Conservation (phyloP, 805 yeast species). For the Komagataella pastoris region DNA sequence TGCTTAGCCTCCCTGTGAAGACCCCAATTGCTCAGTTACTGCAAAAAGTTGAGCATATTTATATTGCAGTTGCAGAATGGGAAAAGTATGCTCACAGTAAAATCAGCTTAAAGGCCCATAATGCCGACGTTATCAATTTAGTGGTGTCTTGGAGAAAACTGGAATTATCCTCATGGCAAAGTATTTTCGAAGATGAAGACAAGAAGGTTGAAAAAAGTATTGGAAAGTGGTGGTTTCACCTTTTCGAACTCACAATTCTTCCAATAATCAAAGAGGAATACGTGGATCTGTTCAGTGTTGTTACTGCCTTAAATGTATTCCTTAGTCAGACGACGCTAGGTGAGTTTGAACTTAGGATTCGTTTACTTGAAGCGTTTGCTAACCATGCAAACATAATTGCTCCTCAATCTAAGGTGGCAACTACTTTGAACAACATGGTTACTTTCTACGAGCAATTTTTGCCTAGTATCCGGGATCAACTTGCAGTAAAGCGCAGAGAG, state of each 20-base stretch:
- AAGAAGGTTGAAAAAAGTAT: conserved; percentile 27
- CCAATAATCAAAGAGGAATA: conserved; percentile 27
- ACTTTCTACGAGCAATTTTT: conserved; percentile 57
- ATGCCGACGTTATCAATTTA: conserved; percentile 46
- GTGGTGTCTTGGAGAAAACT: conserved; percentile 86
- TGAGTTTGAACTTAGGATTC: conserved; percentile 48
- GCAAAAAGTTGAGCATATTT: conserved; percentile 77
- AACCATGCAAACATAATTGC: conserved; percentile 25
- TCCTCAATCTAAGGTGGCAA: conserved; percentile 3
- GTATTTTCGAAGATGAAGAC: conserved; percentile 58
- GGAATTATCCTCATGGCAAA: conserved; percentile 79
- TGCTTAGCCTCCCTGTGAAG: conserved; percentile 42
- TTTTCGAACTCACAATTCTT: conserved; percentile 68
- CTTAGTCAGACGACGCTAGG: conserved; percentile 69
- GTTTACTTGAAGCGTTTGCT: conserved; percentile 50
- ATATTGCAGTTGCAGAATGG: conserved; percentile 81
- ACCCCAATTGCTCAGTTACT: conserved; percentile 70
- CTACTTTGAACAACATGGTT: conserved; percentile 30
- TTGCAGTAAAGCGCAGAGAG: conserved; percentile 31
- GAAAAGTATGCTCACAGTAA: conserved; percentile 79
- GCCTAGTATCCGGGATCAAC: conserved; percentile 28
- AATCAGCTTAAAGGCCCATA: conserved; percentile 44
- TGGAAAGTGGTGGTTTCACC: conserved; percentile 86
- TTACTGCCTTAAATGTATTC: conserved; percentile 59
- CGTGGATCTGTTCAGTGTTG: conserved; percentile 20